Evolutionary conservation across 2,329 filamentous ascomycete genomes (phyloP).

Genomic region (Sclerotinia trifoliorum): DNA sequence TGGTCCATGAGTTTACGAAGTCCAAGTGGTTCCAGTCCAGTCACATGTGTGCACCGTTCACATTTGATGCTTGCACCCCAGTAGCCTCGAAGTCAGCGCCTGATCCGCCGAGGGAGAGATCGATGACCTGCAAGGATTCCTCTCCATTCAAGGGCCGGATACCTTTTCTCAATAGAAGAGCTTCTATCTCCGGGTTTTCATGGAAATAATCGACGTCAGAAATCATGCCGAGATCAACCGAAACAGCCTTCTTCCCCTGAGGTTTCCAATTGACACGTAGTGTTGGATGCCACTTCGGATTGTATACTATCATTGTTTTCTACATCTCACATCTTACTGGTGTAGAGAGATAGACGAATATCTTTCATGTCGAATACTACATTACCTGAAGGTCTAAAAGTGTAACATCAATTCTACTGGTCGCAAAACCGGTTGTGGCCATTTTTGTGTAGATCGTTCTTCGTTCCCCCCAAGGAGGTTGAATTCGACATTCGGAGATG

Average conservation of each 20-base stretch:
- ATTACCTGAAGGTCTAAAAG: not conserved
- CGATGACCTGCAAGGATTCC: slow-evolving; percentile 24
- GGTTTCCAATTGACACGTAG: not conserved
- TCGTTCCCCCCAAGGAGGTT: not conserved
- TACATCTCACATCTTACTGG: not conserved
- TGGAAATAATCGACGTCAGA: slow-evolving; percentile 41
- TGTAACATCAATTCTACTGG: not conserved
- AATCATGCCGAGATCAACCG: slow-evolving; percentile 40
- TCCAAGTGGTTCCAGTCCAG: slow-evolving; percentile 21
- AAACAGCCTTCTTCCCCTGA: slow-evolving; percentile 33
- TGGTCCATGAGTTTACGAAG: slow-evolving; percentile 13
- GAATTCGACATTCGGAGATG: not conserved
- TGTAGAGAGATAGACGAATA: not conserved
- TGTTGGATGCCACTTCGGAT: not conserved
- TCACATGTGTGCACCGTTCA: slow-evolving; percentile 20
- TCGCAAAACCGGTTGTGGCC: not conserved
- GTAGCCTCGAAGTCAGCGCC: slow-evolving; percentile 37
- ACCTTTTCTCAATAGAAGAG: slow-evolving; percentile 41
- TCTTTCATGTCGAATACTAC: not conserved
- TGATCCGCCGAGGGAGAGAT: slow-evolving; percentile 29
- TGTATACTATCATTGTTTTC: not conserved
- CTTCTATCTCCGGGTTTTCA: slow-evolving; percentile 42
- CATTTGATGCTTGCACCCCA: not conserved
- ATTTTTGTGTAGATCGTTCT: not conserved
- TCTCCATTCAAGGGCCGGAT: slow-evolving; percentile 39